These are phyloP conservation scores for Pichia scutulata DNA, from an alignment of 805 yeast genomes.

Conservation along the genomic window DNA sequence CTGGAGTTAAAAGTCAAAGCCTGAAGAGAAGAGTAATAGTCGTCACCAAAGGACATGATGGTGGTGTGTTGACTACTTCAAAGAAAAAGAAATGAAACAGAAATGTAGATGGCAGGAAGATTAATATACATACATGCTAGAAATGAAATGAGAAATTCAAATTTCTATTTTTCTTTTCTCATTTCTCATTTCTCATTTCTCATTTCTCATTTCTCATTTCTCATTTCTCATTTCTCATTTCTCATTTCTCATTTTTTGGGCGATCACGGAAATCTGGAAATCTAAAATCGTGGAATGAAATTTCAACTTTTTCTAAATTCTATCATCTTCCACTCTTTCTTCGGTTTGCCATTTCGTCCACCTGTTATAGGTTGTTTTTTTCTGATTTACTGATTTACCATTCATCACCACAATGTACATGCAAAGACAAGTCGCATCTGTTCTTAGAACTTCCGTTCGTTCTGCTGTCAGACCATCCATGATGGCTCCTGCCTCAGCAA, in stretches of 20 bases:
- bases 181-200: not conserved
- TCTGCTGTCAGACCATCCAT: conserved; percentile 10
- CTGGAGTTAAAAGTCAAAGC: conserved; percentile 83
- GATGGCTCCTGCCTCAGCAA: conserved; percentile 5
- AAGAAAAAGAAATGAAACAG: not conserved
- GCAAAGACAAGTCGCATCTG: conserved; percentile 22
- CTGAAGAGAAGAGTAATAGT: conserved; percentile 61
- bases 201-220: not conserved
- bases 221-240: not conserved
- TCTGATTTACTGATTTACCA: not conserved
- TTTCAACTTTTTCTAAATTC: too few species aligned
- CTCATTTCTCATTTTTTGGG: not conserved
- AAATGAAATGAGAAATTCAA: not conserved
- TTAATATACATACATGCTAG: not conserved
- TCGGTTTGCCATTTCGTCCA: not conserved
- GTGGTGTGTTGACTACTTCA: too few species aligned
- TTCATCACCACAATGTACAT: conserved; percentile 10
- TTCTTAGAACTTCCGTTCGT: conserved; percentile 13
- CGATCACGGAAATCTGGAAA: not conserved
- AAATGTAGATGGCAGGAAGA: not conserved
- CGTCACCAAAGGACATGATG: conserved; percentile 35
- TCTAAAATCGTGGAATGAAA: too few species aligned
- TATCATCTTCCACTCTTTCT: not conserved
- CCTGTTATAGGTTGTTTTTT: not conserved
- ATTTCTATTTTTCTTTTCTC: not conserved